Conservation (phyloP, 257 asterid species). For the Orobanche coerulescens region DNA sequence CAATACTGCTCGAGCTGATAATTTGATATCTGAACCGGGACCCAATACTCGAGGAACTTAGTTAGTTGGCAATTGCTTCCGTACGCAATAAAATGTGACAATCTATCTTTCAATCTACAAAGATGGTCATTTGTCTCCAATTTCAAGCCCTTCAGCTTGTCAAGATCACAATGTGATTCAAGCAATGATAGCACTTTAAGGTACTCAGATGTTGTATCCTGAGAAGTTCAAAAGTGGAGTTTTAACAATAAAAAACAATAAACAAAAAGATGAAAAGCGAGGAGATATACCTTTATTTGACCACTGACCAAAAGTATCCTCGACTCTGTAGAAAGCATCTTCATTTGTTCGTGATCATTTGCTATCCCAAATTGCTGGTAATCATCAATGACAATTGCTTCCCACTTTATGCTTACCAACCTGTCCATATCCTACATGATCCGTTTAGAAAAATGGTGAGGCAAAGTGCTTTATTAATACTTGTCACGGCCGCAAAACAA, state of each 20-base stretch:
- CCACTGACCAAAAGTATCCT: constrained; percentile 47
- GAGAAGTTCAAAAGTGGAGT: constrained; percentile 23
- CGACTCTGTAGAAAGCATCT: constrained; percentile 34
- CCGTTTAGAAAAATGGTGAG: constrained; percentile 5
- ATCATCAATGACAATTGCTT: constrained; percentile 52
- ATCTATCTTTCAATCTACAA: constrained; percentile 37
- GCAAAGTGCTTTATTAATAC: not conserved
- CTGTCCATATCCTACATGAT: constrained; percentile 47
- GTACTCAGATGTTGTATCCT: constrained; percentile 47
- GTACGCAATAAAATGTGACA: constrained; percentile 34
- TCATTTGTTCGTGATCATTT: constrained; percentile 33
- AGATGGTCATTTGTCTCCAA: constrained; percentile 40
- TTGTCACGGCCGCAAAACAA: constrained; percentile 4
- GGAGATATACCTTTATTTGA: constrained; percentile 40
- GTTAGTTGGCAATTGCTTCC: constrained; percentile 33
- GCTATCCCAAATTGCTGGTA: constrained; percentile 31
- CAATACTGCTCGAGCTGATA: constrained; percentile 88
- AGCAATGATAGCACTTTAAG: constrained; percentile 43
- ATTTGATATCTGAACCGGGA: constrained; percentile 72
- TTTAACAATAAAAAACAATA: constrained; percentile 5
- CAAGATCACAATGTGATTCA: constrained; percentile 33
- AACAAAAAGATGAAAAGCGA: constrained; percentile 12
- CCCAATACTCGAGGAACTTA: constrained; percentile 79
- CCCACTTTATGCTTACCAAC: constrained; percentile 43
- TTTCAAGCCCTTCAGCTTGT: constrained; percentile 33